Evolutionary conservation across 2,329 filamentous ascomycete species (phyloP), one percentile per base, ranked within the genome.

Genomic region (Aspergillus caelatus): DNA sequence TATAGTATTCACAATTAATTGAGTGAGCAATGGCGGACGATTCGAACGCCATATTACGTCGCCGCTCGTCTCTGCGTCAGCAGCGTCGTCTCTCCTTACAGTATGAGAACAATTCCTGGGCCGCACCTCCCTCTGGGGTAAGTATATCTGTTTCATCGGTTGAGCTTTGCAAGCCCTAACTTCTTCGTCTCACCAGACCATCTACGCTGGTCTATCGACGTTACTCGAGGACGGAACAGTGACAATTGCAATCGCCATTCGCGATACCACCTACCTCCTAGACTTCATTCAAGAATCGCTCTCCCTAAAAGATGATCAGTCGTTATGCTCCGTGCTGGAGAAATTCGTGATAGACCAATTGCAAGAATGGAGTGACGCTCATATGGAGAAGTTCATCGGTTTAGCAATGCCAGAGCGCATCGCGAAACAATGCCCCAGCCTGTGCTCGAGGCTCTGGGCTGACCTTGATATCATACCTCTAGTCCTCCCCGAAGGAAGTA

Each of bases 401-500:
- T 86, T 87, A 23, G 91, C 91, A n/a, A 80, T 94, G 59, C 88
- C 90, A 1, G 78, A 81, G 11, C 82, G 83, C 4, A 78, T 92
- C 59, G 82, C 86, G 52, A 78, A 85, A 11, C 80, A 86, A 70
- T 90, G 87, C 70, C 90, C 91, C 1, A 79, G 79, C 6, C 82
- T 94, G 1, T 90, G 89, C 68, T 88, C 90, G 0, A 86, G 87
- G 39, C 82, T 95, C 4, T 95, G 92, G 92, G 79, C 87, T 3
- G 89, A 93, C 65, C 80, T 94, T 41, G 92, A 95, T 72, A 87
- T 94, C 62, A 86, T 94, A 3, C 89, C 91, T 1, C 82, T 94
- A 46, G 85, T 90, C 4, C 82, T 93, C 65, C 80, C 79, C 4
- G 78, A 74, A 45, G 65, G 66, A 16, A 67, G 58, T n/a, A 62